Percentiles rank a stretch among this genome's conserved stretches.
phyloP scores from a whole-genome alignment of 306 rosid genomes.

The Clitoria ternatea region DNA sequence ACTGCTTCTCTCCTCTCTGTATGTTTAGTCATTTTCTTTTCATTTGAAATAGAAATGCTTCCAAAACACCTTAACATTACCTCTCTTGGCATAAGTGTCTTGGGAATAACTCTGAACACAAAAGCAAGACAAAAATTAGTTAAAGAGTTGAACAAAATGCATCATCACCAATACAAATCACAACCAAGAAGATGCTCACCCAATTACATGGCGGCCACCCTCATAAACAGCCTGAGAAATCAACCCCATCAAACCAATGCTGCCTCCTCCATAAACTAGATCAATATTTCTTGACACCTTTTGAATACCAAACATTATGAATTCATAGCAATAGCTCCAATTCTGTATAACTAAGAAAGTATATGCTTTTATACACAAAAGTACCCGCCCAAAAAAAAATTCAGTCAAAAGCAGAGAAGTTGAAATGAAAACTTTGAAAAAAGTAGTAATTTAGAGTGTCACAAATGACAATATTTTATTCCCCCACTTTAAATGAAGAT shows the following conservation, averaged over 20 bases:
- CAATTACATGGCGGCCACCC: slow-evolving; percentile 94
- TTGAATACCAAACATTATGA: slow-evolving; percentile 12
- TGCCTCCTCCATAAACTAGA: slow-evolving; percentile 97
- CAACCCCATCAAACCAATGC: slow-evolving; percentile 96
- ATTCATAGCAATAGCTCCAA: background rate
- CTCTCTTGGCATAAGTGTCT: slow-evolving; percentile 98
- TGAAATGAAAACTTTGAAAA: background rate
- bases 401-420: background rate
- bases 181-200: slow-evolving; percentile 38
- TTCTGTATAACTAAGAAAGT: background rate
- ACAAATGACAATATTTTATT: background rate
- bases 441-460: background rate
- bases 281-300: slow-evolving; percentile 91
- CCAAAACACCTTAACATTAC: slow-evolving; percentile 40
- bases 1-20: background rate
- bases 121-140: slow-evolving; percentile 40
- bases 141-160: background rate
- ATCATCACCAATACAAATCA: background rate
- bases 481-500: background rate
- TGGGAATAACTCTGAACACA: slow-evolving; percentile 86
- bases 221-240: slow-evolving; percentile 85
- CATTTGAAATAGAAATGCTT: slow-evolving; percentile 25
- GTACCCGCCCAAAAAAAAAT: background rate
- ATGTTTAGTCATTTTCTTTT: slow-evolving; percentile 42
- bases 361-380: background rate